Base-by-base conservation (phyloP, 495 filamentous ascomycete genomes). In the Talaromyces proteolyticus region DNA sequence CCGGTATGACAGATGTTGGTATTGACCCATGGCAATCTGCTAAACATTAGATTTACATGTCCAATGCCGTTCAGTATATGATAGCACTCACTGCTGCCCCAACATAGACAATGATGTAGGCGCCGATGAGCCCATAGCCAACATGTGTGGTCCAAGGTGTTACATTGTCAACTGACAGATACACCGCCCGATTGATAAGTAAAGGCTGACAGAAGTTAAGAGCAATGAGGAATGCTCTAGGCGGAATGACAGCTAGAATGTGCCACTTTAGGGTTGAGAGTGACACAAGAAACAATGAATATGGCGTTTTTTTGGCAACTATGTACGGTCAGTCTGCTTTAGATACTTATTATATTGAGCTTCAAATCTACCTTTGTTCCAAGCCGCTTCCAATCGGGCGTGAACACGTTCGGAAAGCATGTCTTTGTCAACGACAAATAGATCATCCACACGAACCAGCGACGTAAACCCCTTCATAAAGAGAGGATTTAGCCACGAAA, bases 201-300 rank as follows among this genome's bases (percentile, higher is more conserved):
- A 88, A 71, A 3, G 85, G 84, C 57, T 87, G 84, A 37, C 74
- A 77, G 51, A 84, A 79, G 45, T 68, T 77, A 59, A 87, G 81
- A 0, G 68, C 83, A 18, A 77, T 79, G 3, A 81, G 68, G 29
- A 64, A 75, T 2, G 75, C 59, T 24, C 81, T 63, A 3, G 83
- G 79, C 2, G 72, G 70, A 41, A 81, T 64, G 3, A 66, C 76
- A 8, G 72, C 60, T 3, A 73, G 55, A 3, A 84, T 43, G 42
- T 70, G 68, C 57, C 58, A 65, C 49, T 67, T 74, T 40, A 82
- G 62, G 34, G 68, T 75, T 25, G 59, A 64, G 20, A 82, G 53
- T 6, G 70, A 63, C 2, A 69, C 63, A 7, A 59, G 49, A n/a
- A 79, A 72, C 3, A 87, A 63, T 0, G 75, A 62, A 39, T 73